Evolutionary conservation across 768 basidiomycete species (phyloP).

Genomic region (Serpula lacrymans): DNA sequence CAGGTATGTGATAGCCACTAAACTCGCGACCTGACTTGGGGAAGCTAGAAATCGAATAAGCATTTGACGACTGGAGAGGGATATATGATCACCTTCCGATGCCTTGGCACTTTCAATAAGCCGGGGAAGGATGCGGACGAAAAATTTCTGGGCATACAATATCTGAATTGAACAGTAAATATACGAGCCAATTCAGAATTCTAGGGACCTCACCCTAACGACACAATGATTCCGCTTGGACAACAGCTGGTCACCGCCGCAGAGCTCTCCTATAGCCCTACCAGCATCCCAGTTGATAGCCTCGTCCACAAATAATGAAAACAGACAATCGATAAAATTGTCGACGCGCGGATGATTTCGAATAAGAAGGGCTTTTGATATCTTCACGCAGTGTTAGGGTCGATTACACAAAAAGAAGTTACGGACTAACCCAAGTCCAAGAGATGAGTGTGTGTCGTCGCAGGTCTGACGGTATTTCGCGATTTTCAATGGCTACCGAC

Average conservation of each 20-base stretch:
- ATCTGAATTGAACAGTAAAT: constrained; percentile 40
- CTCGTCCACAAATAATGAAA: constrained; percentile 67
- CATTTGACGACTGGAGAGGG: not conserved
- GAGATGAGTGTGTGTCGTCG: constrained; percentile 51
- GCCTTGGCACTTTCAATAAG: constrained; percentile 67
- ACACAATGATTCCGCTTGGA: constrained; percentile 78
- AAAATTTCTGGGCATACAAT: constrained; percentile 73
- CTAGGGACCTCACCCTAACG: constrained; percentile 54
- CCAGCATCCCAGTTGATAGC: constrained; percentile 71
- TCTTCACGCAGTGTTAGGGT: constrained; percentile 37
- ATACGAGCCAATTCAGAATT: constrained; percentile 1
- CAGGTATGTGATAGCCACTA: constrained; percentile 81
- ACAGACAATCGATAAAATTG: constrained; percentile 57
- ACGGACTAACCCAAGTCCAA: constrained; percentile 63
- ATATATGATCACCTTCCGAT: constrained; percentile 41
- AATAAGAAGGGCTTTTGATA: constrained; percentile 76
- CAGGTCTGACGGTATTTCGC: constrained; percentile 22
- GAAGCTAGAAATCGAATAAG: constrained; percentile 35
- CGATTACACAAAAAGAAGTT: constrained; percentile 1
- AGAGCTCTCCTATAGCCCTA: constrained; percentile 65
- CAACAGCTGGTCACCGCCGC: constrained; percentile 57
- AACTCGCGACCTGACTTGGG: constrained; percentile 58
- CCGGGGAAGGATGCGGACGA: constrained; percentile 66
- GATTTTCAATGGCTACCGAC: constrained; percentile 41
- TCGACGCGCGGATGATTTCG: constrained; percentile 61